A percentile compares a stretch with the other conserved stretches of the same genome.
phyloP scores from a whole-genome alignment of 192 early-diverging fungal genomes.

The Rhizophagus clarus region DNA sequence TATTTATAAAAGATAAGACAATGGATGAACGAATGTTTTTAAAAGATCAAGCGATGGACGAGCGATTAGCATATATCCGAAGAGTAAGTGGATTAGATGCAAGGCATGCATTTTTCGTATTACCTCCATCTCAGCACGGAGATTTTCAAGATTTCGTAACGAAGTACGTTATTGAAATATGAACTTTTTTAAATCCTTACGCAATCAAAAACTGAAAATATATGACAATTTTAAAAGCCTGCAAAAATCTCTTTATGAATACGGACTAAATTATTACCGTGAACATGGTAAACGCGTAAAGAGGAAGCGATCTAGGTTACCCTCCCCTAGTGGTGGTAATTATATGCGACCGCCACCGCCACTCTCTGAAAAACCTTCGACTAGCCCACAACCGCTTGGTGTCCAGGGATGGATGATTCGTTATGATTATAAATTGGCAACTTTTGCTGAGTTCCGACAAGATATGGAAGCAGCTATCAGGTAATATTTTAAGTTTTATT shows the following conservation, averaged over 20 bases:
- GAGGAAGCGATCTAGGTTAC: conserved; percentile 68
- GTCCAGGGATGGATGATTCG: conserved; percentile 74
- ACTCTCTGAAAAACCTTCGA: conserved; percentile 2
- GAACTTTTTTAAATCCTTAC: background rate
- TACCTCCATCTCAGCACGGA: conserved; percentile 47
- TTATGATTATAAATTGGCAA: conserved; percentile 78
- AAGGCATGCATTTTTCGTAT: conserved; percentile 67
- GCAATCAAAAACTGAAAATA: background rate
- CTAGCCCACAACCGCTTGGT: conserved; percentile 39
- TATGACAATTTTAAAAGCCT: conserved; percentile 46
- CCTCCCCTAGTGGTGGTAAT: conserved; percentile 43
- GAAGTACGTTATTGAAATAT: conserved; percentile 48
- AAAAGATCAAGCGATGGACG: conserved; percentile 68
- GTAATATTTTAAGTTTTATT: conserved; percentile 22
- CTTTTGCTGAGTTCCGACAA: conserved; percentile 65
- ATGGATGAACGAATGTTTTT: no score
- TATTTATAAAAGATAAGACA: background rate
- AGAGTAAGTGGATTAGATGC: conserved; percentile 68
- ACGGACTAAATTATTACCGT: conserved; percentile 72
- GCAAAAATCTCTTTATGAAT: conserved; percentile 68
- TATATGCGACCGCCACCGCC: conserved; percentile 33
- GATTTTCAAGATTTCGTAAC: conserved; percentile 66
- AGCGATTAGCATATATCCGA: conserved; percentile 68
- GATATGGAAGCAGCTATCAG: conserved; percentile 59
- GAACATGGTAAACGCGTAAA: conserved; percentile 73